These are phyloP conservation scores for Neocucurbitaria cava DNA, from an alignment of 2,329 filamentous ascomycete species.

Conservation along the genomic window DNA sequence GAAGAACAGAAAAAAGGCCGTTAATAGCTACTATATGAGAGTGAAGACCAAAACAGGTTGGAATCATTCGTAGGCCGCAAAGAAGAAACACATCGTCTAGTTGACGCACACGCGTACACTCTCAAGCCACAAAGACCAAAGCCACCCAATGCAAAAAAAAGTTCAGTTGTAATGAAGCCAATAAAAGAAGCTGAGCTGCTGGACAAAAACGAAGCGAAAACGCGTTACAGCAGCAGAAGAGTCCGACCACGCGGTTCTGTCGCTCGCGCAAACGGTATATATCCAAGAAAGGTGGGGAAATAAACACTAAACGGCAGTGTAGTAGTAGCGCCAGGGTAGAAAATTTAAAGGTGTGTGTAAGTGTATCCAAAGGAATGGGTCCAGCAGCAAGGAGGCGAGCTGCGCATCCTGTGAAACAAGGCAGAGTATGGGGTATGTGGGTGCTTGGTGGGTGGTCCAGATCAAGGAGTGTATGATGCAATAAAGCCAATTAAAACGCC, in stretches of 20 bases:
- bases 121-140: too few species aligned
- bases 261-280: conserved; percentile 1
- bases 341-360: neutral
- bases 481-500: neutral
- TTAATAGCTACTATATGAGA: neutral
- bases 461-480: too few species aligned
- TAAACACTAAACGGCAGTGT: conserved; percentile 14
- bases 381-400: conserved; percentile 2
- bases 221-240: neutral
- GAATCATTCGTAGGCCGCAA: neutral
- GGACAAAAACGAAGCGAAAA: conserved; percentile 7
- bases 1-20: neutral
- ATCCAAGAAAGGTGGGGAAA: conserved; percentile 17
- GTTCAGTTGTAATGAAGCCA: too few species aligned
- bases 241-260: neutral
- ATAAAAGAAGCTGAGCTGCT: too few species aligned
- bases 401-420: neutral
- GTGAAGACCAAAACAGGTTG: neutral
- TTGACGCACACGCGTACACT: too few species aligned
- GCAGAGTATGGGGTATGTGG: neutral
- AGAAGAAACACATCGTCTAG: neutral
- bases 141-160: too few species aligned
- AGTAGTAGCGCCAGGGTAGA: conserved; percentile 1
- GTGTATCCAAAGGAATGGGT: neutral
- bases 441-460: neutral